Evolutionary conservation across 2,329 filamentous ascomycete genomes (phyloP).

Genomic region (Penicillium sp.): DNA sequence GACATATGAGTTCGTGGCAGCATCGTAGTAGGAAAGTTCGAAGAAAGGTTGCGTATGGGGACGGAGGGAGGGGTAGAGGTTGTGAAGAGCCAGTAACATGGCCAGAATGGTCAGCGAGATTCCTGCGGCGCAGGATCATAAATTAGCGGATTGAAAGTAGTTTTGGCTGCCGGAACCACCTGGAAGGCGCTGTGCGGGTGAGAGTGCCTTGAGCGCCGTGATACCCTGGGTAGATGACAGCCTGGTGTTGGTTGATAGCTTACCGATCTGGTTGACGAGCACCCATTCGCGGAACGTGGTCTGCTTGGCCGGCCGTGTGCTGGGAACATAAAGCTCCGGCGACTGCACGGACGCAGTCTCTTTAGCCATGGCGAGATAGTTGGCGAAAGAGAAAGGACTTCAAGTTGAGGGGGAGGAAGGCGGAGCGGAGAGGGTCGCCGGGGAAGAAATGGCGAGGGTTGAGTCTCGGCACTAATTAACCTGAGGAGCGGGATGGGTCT

Average conservation of each 20-base stretch:
- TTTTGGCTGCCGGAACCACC: slow-evolving; percentile 7
- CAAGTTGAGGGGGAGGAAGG: not conserved
- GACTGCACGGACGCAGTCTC: slow-evolving; percentile 30
- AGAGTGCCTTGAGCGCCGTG: not conserved
- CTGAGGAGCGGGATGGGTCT: slow-evolving; percentile 19
- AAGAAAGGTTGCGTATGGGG: slow-evolving; percentile 84
- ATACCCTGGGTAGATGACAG: not conserved
- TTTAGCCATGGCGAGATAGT: slow-evolving; percentile 34
- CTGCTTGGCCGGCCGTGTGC: slow-evolving; percentile 33
- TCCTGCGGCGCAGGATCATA: slow-evolving; percentile 49
- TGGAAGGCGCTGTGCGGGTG: not conserved
- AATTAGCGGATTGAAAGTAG: slow-evolving; percentile 15
- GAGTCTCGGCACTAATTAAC: slow-evolving; percentile 16
- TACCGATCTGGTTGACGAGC: slow-evolving; percentile 78
- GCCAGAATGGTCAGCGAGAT: slow-evolving; percentile 83
- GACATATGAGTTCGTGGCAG: slow-evolving; percentile 65
- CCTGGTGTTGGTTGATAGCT: slow-evolving; percentile 29
- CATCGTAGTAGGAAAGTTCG: slow-evolving; percentile 77
- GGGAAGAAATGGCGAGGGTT: slow-evolving; percentile 9
- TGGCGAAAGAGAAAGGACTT: not conserved
- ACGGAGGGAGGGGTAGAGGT: slow-evolving; percentile 76
- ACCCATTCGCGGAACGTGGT: slow-evolving; percentile 58
- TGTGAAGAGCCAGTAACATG: slow-evolving; percentile 76
- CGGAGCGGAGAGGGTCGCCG: slow-evolving; percentile 1
- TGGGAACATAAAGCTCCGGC: slow-evolving; percentile 40